Conservation (phyloP, 768 basidiomycete species). For the Suillus subaureus region DNA sequence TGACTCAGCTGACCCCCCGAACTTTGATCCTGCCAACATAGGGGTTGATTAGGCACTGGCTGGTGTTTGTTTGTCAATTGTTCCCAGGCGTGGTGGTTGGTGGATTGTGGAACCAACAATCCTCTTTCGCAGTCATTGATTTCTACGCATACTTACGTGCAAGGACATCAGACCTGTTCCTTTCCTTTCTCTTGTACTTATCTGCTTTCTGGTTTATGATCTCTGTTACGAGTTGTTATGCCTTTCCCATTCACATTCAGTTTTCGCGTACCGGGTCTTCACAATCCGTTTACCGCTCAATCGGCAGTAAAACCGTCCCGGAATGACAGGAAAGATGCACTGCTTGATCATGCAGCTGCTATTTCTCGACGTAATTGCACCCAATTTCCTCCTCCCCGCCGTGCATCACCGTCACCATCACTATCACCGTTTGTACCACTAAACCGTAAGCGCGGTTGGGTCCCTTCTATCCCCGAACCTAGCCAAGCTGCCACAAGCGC, state of each 20-base stretch:
- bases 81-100: slow-evolving; percentile 1
- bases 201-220: slow-evolving; percentile 21
- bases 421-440: slow-evolving; percentile 41
- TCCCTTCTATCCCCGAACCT: slow-evolving; percentile 59
- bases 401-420: slow-evolving; percentile 23
- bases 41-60: neutral
- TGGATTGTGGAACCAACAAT: neutral
- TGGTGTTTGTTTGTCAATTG: neutral
- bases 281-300: slow-evolving; percentile 59
- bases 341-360: slow-evolving; percentile 9
- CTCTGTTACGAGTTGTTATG: slow-evolving; percentile 37
- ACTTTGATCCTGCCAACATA: neutral
- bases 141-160: neutral
- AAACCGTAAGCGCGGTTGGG: slow-evolving; percentile 73
- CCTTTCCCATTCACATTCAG: slow-evolving; percentile 75
- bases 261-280: slow-evolving; percentile 62
- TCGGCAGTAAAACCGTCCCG: slow-evolving; percentile 28
- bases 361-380: slow-evolving; percentile 24
- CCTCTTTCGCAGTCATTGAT: neutral
- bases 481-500: slow-evolving; percentile 54
- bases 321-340: slow-evolving; percentile 25
- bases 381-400: slow-evolving; percentile 18
- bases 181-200: slow-evolving; percentile 6
- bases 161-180: neutral
- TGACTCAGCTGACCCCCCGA: too few species aligned